Percentiles rank a stretch among this genome's conserved stretches.
Evolutionary conservation across 2,329 filamentous ascomycete species (phyloP).

Genomic region (Alternaria triticina): DNA sequence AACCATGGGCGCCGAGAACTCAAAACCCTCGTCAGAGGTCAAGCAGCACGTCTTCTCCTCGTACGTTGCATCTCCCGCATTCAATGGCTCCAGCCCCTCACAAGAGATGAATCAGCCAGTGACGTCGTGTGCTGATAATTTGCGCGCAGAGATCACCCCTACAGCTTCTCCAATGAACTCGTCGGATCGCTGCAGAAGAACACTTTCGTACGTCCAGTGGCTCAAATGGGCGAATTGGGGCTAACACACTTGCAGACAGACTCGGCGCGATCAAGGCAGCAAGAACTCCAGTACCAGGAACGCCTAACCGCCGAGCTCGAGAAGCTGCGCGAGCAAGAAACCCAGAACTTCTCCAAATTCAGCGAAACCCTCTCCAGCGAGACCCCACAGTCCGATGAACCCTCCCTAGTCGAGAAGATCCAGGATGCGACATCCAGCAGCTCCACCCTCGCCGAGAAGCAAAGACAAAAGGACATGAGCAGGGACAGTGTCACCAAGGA

Average conservation of each 20-base stretch:
- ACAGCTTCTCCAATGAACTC: conserved; percentile 79
- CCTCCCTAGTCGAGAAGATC: conserved; percentile 46
- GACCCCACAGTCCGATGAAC: conserved; percentile 41
- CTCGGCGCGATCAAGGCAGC: conserved; percentile 78
- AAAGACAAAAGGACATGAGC: conserved; percentile 55
- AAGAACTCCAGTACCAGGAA: conserved; percentile 87
- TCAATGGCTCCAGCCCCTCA: conserved; percentile 31
- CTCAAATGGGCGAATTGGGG: background rate
- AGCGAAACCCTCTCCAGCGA: conserved; percentile 67
- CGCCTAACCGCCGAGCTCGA: conserved; percentile 87
- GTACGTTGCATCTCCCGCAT: conserved; percentile 50
- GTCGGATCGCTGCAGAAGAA: conserved; percentile 83
- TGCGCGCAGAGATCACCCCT: conserved; percentile 62
- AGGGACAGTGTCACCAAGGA: conserved; percentile 62
- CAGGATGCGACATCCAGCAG: conserved; percentile 44
- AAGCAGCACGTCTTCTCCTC: conserved; percentile 68
- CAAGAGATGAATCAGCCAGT: conserved; percentile 1
- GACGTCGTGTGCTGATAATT: conserved; percentile 36
- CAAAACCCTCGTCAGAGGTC: conserved; percentile 62
- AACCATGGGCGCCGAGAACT: conserved; percentile 67
- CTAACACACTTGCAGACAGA: conserved; percentile 69
- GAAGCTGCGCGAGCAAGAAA: conserved; percentile 74
- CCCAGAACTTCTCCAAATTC: conserved; percentile 71
- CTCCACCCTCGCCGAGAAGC: conserved; percentile 49
- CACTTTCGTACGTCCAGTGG: conserved; percentile 70